These are phyloP conservation scores for Cylindrotheca fusiformis DNA, from an alignment of 108 stramenopile genomes.

Conservation along the genomic window DNA sequence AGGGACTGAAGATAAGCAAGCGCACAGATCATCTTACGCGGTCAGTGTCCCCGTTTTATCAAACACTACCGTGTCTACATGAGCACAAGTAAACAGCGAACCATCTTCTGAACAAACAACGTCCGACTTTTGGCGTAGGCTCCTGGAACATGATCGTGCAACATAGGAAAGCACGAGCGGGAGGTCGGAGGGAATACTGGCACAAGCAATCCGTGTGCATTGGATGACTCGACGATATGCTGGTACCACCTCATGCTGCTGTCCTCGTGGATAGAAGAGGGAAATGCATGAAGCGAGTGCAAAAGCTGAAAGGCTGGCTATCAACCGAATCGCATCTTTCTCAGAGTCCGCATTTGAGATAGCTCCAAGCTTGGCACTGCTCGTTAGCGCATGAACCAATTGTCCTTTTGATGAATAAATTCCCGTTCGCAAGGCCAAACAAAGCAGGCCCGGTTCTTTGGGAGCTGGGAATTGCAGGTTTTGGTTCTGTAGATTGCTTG, in stretches of 20 bases:
- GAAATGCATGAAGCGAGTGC: conserved; percentile 42
- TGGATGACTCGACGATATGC: conserved; percentile 52
- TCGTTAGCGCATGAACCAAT: conserved; percentile 59
- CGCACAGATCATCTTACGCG: not conserved
- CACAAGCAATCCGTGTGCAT: conserved; percentile 53
- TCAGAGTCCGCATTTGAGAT: conserved; percentile 47
- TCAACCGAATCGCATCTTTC: conserved; percentile 47
- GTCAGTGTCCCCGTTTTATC: conserved; percentile 52
- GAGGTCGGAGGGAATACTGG: conserved; percentile 64
- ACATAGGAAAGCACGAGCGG: conserved; percentile 40
- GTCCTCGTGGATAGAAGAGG: conserved; percentile 21
- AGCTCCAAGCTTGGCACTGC: conserved; percentile 32
- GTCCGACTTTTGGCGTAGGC: conserved; percentile 44
- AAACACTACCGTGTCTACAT: conserved; percentile 64
- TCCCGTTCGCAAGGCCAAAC: conserved; percentile 73
- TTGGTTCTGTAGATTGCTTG: not conserved
- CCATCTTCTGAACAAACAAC: conserved; percentile 65
- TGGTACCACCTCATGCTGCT: conserved; percentile 24
- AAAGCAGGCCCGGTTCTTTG: conserved; percentile 6
- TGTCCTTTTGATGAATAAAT: conserved; percentile 87
- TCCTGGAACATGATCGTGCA: conserved; percentile 38
- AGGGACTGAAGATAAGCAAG: not conserved
- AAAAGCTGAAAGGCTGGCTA: conserved; percentile 36
- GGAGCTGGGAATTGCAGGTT: not conserved
- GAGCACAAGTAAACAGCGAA: conserved; percentile 48